Base-by-base conservation (phyloP, 257 asterid species). In the Cruciata laevipes region DNA sequence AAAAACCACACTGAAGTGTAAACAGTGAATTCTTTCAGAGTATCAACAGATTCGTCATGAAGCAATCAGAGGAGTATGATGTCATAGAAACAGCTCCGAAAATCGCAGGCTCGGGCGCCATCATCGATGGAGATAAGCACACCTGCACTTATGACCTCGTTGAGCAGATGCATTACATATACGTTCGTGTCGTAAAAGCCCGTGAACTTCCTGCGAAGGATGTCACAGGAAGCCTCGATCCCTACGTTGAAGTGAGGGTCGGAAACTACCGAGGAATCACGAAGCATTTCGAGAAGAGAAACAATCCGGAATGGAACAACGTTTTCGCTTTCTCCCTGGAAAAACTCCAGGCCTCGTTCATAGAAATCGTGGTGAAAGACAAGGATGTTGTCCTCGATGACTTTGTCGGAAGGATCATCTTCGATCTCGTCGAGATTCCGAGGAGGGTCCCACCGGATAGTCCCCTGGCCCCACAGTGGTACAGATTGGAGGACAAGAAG, bases 191-290 rank as follows among this genome's bases (percentile, higher is more conserved):
- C 2, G 95, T 88, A 24, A 88, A 84, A 73, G 97, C 95, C 0
- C 78, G 74, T 56, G 91, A 90, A 2, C 75, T 90, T 2, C 86
- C 84, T 0, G 75, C 72, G 2, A 90, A 74, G 71, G 95, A 88
- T 44, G 80, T 86, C 0, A 82, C 89, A 0, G 89, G 89, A 3
- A 42, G 85, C n/a, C 86, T 93, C 62, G 89, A 88, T 79, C 97
- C 97, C 0, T 91, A 83, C 57, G 91, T 81, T 3, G 94, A 88
- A 69, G 91, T 91, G 5, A 86, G 73, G 75, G 81, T 86, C 0
- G 97, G 97, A 0, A 91, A 91, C 87, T 91, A 88, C 80, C 86
- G 74, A 69, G 95, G 97, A 20, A 75, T 86, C 44, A 91, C 97
- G 0, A 81, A 74, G 75, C 94, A 88, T 72, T 86, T 91, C 58